Evolutionary conservation across 257 asterid species (phyloP).

Genomic region (Solanum lignicaule): DNA sequence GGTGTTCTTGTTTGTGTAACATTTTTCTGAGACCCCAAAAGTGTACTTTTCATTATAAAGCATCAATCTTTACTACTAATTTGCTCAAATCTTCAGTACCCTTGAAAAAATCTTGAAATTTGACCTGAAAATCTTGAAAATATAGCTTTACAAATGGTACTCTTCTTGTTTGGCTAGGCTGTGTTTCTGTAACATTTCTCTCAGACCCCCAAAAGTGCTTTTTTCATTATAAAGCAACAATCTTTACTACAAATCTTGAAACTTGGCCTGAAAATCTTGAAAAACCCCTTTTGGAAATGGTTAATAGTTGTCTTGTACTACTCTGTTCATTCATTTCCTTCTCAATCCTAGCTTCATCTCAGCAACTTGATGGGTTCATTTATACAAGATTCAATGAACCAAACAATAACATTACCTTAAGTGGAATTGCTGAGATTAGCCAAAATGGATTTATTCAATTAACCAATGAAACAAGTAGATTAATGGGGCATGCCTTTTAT

Average conservation of each 20-base stretch:
- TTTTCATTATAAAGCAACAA: not conserved
- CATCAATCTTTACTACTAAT: not conserved
- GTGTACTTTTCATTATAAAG: not conserved
- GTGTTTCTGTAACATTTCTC: not conserved
- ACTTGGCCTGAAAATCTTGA: not conserved
- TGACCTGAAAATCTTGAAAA: not conserved
- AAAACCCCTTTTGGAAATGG: not conserved
- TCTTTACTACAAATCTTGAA: not conserved
- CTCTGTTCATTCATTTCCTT: not conserved
- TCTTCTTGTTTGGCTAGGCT: not conserved
- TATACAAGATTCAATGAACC: slow-evolving; percentile 2
- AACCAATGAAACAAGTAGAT: slow-evolving; percentile 37
- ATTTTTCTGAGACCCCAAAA: not conserved
- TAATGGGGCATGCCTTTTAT: slow-evolving; percentile 47
- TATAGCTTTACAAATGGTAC: not conserved
- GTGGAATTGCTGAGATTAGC: slow-evolving; percentile 21
- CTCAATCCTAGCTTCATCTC: not conserved
- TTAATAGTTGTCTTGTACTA: not conserved
- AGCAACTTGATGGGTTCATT: not conserved
- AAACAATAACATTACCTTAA: slow-evolving; percentile 12
- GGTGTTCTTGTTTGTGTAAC: not conserved
- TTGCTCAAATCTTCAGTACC: not conserved
- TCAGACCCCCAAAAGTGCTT: too few relatives aligned
- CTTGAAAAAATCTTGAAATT: not conserved
- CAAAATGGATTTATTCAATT: slow-evolving; percentile 31